Evolutionary conservation across 176 grass and related monocot genomes (phyloP).

Genomic region (Neostapfia colusana): DNA sequence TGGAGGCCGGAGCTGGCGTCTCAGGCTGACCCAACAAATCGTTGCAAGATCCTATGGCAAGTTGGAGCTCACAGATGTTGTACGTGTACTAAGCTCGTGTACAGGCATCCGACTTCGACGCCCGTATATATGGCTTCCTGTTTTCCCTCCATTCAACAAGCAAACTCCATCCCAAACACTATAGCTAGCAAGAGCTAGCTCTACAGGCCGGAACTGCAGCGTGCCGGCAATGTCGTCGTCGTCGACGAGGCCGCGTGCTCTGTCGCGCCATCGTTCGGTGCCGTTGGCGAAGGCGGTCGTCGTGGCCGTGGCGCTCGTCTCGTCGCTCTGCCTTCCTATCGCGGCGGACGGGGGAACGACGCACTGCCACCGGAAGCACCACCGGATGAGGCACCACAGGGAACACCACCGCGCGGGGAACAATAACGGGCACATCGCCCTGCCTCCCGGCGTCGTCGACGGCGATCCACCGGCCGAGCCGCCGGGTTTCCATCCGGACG

Average conservation of each 20-base stretch:
- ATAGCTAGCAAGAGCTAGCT: background rate
- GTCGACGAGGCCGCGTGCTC: background rate
- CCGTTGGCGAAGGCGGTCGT: background rate
- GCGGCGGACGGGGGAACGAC: slow-evolving; percentile 26
- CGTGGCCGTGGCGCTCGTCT: background rate
- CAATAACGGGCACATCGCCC: slow-evolving; percentile 43
- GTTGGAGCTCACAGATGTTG: background rate
- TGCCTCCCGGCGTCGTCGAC: slow-evolving; percentile 5
- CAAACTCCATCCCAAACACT: background rate
- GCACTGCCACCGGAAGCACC: slow-evolving; percentile 54
- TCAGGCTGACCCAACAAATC: background rate
- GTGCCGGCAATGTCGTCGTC: background rate
- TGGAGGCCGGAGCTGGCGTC: background rate
- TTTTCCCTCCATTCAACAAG: too few species aligned
- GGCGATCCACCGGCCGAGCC: slow-evolving; percentile 2
- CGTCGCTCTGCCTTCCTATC: background rate
- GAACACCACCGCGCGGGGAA: background rate
- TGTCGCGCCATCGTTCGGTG: background rate
- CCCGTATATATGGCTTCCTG: too few species aligned
- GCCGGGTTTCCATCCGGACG: background rate
- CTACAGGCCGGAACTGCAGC: background rate
- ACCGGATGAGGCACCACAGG: slow-evolving; percentile 19
- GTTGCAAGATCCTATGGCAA: background rate
- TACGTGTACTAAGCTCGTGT: too few species aligned
- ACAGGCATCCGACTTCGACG: too few species aligned